phyloP scores from a whole-genome alignment of 345 rosid genomes.

The Geranium brycei region DNA sequence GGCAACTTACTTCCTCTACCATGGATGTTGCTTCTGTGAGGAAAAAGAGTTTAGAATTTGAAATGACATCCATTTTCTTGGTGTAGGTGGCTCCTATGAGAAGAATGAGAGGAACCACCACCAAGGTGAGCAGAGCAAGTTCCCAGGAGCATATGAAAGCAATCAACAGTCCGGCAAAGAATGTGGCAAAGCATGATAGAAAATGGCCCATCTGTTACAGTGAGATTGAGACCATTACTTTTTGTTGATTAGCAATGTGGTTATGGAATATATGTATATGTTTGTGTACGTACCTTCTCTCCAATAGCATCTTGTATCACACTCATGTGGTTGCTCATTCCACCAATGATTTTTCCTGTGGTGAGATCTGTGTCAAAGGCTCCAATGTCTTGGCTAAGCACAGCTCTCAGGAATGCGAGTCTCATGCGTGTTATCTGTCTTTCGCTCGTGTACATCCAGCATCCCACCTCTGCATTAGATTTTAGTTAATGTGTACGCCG shows the following conservation, averaged over 20 bases:
- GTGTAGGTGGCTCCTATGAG: constrained; percentile 49
- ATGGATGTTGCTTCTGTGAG: constrained; percentile 41
- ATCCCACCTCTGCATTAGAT: constrained; percentile 56
- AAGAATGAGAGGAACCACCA: constrained; percentile 43
- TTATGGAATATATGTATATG: neutral
- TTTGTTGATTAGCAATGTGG: neutral
- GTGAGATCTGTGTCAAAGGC: constrained; percentile 55
- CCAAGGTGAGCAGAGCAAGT: constrained; percentile 34
- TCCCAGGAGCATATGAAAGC: constrained; percentile 51
- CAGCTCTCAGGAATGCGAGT: constrained; percentile 32
- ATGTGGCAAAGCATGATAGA: constrained; percentile 41
- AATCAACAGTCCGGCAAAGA: constrained; percentile 38
- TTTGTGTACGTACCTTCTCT: constrained; percentile 41
- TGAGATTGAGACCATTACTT: neutral
- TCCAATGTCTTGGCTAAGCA: constrained; percentile 46
- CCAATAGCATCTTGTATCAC: constrained; percentile 57
- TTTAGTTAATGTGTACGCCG: too few species aligned
- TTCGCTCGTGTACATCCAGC: constrained; percentile 63
- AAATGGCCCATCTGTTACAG: constrained; percentile 47
- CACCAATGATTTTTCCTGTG: constrained; percentile 36
- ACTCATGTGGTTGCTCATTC: constrained; percentile 45
- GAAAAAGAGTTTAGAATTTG: constrained; percentile 30
- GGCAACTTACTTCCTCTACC: constrained; percentile 39
- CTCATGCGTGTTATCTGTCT: constrained; percentile 35
- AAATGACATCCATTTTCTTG: constrained; percentile 35